Conservation (phyloP, 331 rosid species). For the Rosa hybrid region DNA sequence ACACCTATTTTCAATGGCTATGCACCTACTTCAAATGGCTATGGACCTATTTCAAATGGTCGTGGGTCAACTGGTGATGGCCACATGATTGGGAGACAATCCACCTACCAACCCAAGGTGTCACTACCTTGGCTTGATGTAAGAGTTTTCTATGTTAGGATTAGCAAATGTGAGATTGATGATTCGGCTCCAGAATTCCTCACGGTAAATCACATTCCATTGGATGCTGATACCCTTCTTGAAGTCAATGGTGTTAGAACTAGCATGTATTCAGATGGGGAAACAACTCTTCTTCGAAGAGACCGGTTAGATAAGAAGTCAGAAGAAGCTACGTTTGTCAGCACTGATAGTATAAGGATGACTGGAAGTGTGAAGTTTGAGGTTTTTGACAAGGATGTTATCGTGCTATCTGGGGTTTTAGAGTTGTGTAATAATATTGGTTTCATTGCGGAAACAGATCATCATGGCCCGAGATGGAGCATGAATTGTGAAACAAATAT, state of each 20-base stretch:
- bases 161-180: constrained; percentile 70
- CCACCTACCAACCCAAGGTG: constrained; percentile 47
- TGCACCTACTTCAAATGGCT: neutral
- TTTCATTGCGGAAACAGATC: constrained; percentile 34
- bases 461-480: constrained; percentile 55
- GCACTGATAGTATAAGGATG: constrained; percentile 79
- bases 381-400: constrained; percentile 64
- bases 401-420: constrained; percentile 64
- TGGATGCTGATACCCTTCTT: constrained; percentile 68
- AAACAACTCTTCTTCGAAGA: constrained; percentile 59
- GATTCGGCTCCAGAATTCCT: constrained; percentile 66
- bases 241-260: constrained; percentile 77
- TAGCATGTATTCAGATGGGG: constrained; percentile 58
- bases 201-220: constrained; percentile 63
- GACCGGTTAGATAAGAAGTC: constrained; percentile 75
- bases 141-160: constrained; percentile 72
- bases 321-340: constrained; percentile 78
- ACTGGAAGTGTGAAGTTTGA: constrained; percentile 72
- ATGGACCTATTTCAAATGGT: constrained; percentile 36
- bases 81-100: constrained; percentile 44
- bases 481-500: constrained; percentile 61
- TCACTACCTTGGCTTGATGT: constrained; percentile 77
- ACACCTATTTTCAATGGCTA: constrained; percentile 6
- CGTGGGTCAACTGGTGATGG: constrained; percentile 52
- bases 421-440: constrained; percentile 49